Evolutionary conservation across 2,329 filamentous ascomycete species (phyloP).

Genomic region (Clonostachys solani): DNA sequence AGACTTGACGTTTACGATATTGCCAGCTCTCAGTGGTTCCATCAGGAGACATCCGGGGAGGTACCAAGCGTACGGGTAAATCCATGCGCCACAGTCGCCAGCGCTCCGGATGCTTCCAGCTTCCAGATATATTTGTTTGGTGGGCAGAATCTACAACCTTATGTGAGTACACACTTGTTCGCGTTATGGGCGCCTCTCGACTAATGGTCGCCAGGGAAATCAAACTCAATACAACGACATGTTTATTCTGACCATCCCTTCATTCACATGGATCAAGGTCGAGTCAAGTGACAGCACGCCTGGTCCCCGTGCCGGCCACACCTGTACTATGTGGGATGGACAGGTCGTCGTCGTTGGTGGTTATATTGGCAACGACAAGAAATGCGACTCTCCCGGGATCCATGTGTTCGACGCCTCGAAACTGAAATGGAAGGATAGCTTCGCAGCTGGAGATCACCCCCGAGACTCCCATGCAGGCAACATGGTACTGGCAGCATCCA

Average conservation of each 20-base stretch:
- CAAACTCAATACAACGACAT: constrained; percentile 60
- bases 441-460: constrained; percentile 56
- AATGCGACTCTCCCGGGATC: constrained; percentile 51
- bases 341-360: constrained; percentile 64
- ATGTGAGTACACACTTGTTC: constrained; percentile 25
- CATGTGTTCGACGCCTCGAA: constrained; percentile 70
- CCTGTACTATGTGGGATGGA: constrained; percentile 51
- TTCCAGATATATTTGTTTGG: constrained; percentile 79
- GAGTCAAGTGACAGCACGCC: constrained; percentile 52
- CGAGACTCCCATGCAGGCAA: constrained; percentile 48
- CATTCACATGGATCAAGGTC: constrained; percentile 59
- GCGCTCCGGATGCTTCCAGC: constrained; percentile 65
- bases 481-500: constrained; percentile 35
- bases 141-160: constrained; percentile 67
- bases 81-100: constrained; percentile 59
- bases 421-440: constrained; percentile 52
- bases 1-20: constrained; percentile 67
- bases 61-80: constrained; percentile 47
- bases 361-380: constrained; percentile 40
- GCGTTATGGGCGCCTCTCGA: not conserved
- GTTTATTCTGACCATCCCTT: constrained; percentile 58
- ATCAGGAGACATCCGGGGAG: constrained; percentile 49
- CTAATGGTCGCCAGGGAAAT: constrained; percentile 20
- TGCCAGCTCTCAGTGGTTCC: constrained; percentile 54
- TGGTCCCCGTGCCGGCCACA: constrained; percentile 36